Evolutionary conservation across 2,329 filamentous ascomycete genomes (phyloP).

Genomic region (Hymenoscyphus repandus): DNA sequence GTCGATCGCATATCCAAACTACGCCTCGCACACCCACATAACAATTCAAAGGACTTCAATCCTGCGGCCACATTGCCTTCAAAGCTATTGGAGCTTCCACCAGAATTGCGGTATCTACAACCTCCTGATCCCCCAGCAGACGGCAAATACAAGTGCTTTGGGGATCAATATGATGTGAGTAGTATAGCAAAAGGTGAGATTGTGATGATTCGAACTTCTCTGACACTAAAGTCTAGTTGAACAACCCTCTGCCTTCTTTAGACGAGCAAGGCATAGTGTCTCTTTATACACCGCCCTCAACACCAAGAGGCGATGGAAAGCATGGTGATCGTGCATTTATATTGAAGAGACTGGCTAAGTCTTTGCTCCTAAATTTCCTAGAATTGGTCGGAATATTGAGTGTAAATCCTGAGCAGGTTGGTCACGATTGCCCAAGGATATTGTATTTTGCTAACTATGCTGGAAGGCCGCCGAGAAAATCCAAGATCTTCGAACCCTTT

Average conservation of each 20-base stretch:
- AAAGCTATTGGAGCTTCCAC: constrained; percentile 27
- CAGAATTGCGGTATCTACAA: constrained; percentile 71
- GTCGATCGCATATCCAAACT: constrained; percentile 51
- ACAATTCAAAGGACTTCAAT: constrained; percentile 5
- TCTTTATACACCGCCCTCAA: constrained; percentile 46
- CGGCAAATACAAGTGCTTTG: constrained; percentile 72
- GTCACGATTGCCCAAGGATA: constrained; percentile 9
- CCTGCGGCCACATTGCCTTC: constrained; percentile 26
- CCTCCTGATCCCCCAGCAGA: constrained; percentile 70
- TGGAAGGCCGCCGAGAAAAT: constrained; percentile 64
- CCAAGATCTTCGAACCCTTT: constrained; percentile 71
- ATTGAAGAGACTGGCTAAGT: constrained; percentile 75
- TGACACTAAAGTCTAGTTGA: constrained; percentile 37
- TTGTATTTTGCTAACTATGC: constrained; percentile 8
- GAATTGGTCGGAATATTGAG: constrained; percentile 72
- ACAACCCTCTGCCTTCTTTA: constrained; percentile 60
- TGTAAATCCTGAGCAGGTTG: constrained; percentile 54
- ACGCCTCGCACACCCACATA: constrained; percentile 29
- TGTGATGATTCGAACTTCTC: constrained; percentile 8
- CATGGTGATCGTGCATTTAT: constrained; percentile 61
- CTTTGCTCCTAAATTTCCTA: constrained; percentile 80
- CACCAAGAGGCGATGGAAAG: constrained; percentile 37
- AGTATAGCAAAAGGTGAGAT: not conserved
- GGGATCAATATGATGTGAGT: constrained; percentile 55
- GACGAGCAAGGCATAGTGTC: constrained; percentile 66